phyloP scores from a whole-genome alignment of 2,329 filamentous ascomycete genomes.

The Xylaria digitata region DNA sequence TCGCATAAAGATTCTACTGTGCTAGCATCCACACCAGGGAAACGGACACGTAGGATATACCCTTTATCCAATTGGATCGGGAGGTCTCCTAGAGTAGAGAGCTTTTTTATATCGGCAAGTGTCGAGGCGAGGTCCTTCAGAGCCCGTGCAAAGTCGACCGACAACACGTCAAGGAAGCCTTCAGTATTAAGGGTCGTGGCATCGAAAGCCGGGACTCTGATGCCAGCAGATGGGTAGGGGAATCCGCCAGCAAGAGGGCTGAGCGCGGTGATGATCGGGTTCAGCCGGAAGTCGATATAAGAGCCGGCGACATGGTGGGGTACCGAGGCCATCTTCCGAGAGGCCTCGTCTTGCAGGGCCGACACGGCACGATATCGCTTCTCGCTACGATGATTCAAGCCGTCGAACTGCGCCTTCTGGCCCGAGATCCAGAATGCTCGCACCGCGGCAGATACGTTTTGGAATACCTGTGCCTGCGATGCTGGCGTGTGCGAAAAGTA shows the following conservation, averaged over 20 bases:
- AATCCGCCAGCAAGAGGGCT: constrained; percentile 73
- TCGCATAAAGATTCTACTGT: constrained; percentile 86
- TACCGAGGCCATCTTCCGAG: constrained; percentile 71
- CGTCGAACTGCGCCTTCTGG: constrained; percentile 88
- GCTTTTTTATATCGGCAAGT: constrained; percentile 81
- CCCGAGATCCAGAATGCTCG: constrained; percentile 93
- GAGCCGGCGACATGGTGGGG: constrained; percentile 74
- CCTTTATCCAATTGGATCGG: constrained; percentile 78
- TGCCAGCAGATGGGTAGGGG: constrained; percentile 57
- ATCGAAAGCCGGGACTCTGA: constrained; percentile 55
- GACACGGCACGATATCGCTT: constrained; percentile 84
- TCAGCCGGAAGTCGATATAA: constrained; percentile 88
- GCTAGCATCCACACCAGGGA: constrained; percentile 87
- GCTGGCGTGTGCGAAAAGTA: constrained; percentile 93
- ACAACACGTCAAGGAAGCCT: constrained; percentile 85
- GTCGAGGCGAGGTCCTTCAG: constrained; percentile 84
- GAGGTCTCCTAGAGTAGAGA: constrained; percentile 83
- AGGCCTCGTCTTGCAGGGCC: constrained; percentile 76
- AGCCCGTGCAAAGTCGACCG: constrained; percentile 86
- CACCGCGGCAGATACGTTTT: constrained; percentile 94
- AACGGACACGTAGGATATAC: constrained; percentile 80
- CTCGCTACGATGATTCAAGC: constrained; percentile 77
- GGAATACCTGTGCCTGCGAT: constrained; percentile 87
- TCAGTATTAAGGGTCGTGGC: constrained; percentile 79
- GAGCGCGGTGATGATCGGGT: constrained; percentile 89